Conservation (phyloP, 2,329 filamentous ascomycete species). For the Aureobasidium sp. region DNA sequence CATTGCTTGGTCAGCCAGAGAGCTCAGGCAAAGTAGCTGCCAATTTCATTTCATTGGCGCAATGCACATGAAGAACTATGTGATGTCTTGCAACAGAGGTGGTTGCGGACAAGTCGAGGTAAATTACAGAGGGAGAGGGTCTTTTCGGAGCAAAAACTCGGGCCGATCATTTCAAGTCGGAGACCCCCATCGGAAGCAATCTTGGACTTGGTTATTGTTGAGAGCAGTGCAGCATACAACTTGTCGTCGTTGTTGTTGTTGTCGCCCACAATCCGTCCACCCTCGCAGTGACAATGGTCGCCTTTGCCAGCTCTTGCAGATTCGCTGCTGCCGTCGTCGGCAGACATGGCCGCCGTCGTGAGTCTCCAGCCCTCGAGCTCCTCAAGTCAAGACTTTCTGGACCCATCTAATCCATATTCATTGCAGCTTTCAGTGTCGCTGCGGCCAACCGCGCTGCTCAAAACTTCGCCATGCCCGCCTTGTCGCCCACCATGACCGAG, state of each 20-base stretch:
- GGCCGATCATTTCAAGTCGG: not conserved
- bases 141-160: not conserved
- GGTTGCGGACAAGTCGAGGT: not conserved
- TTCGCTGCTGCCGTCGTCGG: slow-evolving; percentile 7
- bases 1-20: not conserved
- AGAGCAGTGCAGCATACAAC: slow-evolving; percentile 1
- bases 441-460: slow-evolving; percentile 53
- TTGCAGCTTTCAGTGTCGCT: slow-evolving; percentile 16
- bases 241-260: not conserved
- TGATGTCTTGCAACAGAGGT: not conserved
- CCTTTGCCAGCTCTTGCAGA: slow-evolving; percentile 12
- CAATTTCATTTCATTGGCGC: not conserved
- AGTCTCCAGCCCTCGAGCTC: not conserved
- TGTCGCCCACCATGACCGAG: slow-evolving; percentile 91
- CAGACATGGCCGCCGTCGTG: slow-evolving; percentile 14
- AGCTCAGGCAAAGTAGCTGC: not conserved
- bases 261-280: not conserved
- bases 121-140: not conserved
- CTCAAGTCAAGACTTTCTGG: not conserved
- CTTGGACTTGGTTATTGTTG: slow-evolving; percentile 9
- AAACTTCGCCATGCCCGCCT: slow-evolving; percentile 85
- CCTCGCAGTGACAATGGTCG: not conserved
- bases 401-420: not conserved
- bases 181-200: not conserved
- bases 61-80: not conserved